Percentiles rank a stretch among this genome's conserved stretches.
These are phyloP conservation scores for Colletotrichum sp. DNA, from an alignment of 2,329 filamentous ascomycete species.

Conservation along the genomic window DNA sequence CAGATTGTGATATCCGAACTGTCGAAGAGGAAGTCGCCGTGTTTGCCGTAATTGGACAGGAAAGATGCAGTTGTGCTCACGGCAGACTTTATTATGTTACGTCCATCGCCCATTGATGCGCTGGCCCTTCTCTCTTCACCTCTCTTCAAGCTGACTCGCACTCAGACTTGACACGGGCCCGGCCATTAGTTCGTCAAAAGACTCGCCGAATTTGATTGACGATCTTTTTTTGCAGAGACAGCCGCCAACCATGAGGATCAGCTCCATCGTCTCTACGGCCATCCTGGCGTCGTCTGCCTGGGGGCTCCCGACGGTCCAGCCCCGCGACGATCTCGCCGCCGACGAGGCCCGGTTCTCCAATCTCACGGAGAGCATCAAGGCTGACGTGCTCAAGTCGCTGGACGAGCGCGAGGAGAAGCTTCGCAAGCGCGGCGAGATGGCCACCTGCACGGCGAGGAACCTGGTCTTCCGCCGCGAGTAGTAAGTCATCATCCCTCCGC, in stretches of 20 bases:
- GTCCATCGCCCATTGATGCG: neutral
- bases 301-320: conserved; percentile 13
- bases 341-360: conserved; percentile 18
- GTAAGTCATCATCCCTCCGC: conserved; percentile 24
- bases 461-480: conserved; percentile 32
- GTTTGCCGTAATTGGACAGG: conserved; percentile 26
- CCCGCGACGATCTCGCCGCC: conserved; percentile 8
- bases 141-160: neutral
- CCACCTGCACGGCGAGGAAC: conserved; percentile 27
- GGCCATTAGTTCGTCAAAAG: neutral
- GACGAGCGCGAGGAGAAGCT: conserved; percentile 22
- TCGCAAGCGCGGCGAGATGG: conserved; percentile 22
- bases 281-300: conserved; percentile 16
- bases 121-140: neutral
- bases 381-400: conserved; percentile 21
- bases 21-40: conserved; percentile 32
- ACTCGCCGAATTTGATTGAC: neutral
- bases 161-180: neutral
- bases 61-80: conserved; percentile 17
- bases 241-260: conserved; percentile 1
- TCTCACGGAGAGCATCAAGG: conserved; percentile 24
- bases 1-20: conserved; percentile 31
- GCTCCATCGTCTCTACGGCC: conserved; percentile 19
- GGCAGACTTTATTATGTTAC: neutral
- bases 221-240: neutral